Percentiles rank a stretch among this genome's conserved stretches.
These are phyloP conservation scores for Ustilago nuda DNA, from an alignment of 1,284 basidiomycete genomes.

Conservation along the genomic window DNA sequence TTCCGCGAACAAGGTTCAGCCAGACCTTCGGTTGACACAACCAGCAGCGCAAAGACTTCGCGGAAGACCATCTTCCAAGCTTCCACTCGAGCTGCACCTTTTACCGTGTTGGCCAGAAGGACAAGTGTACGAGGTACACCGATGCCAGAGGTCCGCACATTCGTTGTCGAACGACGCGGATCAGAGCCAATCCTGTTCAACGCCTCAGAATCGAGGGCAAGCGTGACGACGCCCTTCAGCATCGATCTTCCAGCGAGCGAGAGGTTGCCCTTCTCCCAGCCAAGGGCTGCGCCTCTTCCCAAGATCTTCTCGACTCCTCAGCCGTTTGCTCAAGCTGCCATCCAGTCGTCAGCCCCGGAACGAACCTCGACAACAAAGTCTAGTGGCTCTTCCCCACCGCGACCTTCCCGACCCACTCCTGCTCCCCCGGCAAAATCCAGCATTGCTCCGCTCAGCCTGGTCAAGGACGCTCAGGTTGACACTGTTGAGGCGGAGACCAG, in stretches of 20 bases:
- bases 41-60: neutral
- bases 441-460: neutral
- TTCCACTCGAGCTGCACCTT: slow-evolving; percentile 9
- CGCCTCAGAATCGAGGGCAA: neutral
- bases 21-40: slow-evolving; percentile 4
- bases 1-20: neutral
- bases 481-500: slow-evolving; percentile 11
- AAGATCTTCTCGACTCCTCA: neutral
- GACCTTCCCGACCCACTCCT: slow-evolving; percentile 20
- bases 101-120: slow-evolving; percentile 11
- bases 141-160: slow-evolving; percentile 2
- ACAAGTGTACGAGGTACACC: slow-evolving; percentile 14
- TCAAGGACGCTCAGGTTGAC: neutral
- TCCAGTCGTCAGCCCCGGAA: neutral
- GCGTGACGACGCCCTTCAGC: slow-evolving; percentile 10
- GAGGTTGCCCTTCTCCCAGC: slow-evolving; percentile 11
- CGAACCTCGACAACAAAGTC: neutral
- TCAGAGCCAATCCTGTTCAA: slow-evolving; percentile 14
- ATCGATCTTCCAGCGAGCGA: slow-evolving; percentile 18
- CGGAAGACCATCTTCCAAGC: slow-evolving; percentile 47
- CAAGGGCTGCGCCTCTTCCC: slow-evolving; percentile 20
- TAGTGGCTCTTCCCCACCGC: slow-evolving; percentile 12
- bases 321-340: neutral
- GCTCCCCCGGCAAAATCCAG: neutral
- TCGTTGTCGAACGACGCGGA: slow-evolving; percentile 14